These are phyloP conservation scores for Pseudogymnoascus sp. DNA, from an alignment of 2,329 filamentous ascomycete species.

Conservation along the genomic window DNA sequence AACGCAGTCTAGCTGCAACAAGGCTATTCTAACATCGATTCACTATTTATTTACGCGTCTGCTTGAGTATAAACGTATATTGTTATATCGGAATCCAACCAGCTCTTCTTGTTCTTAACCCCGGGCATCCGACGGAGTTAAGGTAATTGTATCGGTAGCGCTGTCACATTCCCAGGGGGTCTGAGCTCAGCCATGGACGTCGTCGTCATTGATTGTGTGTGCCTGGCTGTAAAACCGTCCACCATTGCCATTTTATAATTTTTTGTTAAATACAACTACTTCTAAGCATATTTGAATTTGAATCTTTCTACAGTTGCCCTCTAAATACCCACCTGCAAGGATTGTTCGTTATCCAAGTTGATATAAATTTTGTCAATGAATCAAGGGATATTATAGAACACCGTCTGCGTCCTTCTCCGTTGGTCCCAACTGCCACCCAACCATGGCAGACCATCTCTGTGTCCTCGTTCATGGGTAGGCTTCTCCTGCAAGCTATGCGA, in stretches of 20 bases:
- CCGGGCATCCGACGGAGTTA: not conserved
- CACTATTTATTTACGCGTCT: not conserved
- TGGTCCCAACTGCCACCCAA: not conserved
- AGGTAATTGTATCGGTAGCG: not conserved
- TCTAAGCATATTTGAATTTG: not conserved
- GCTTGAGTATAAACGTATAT: not conserved
- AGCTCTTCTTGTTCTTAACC: not conserved
- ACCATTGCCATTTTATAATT: not conserved
- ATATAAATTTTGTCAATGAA: not conserved
- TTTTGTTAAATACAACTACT: not conserved
- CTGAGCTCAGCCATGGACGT: slow-evolving; percentile 74
- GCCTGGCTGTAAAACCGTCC: not conserved
- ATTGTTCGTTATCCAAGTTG: not conserved
- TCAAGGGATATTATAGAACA: not conserved
- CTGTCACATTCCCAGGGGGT: not conserved
- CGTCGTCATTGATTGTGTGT: slow-evolving; percentile 71
- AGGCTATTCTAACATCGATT: not conserved
- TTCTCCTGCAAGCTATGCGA: not conserved
- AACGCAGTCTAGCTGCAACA: not conserved
- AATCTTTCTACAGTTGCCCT: not conserved
- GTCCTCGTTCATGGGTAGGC: slow-evolving; percentile 62
- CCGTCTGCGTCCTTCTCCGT: no score
- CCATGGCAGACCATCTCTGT: slow-evolving; percentile 57
- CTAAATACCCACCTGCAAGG: not conserved
- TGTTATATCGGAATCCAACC: not conserved